Evolutionary conservation across 495 filamentous ascomycete species (phyloP).

Genomic region (Annulohypoxylon moriforme): DNA sequence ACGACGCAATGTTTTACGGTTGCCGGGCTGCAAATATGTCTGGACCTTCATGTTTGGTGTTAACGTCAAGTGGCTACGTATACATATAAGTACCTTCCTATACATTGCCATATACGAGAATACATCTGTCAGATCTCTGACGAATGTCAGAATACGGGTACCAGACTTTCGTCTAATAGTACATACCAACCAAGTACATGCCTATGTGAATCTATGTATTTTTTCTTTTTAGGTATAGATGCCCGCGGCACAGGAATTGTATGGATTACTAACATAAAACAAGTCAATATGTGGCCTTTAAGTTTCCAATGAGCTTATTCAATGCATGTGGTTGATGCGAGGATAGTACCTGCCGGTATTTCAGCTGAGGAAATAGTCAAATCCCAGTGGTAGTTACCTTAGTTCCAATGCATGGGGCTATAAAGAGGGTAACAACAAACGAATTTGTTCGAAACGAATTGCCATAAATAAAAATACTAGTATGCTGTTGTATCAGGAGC

Average conservation of each 20-base stretch:
- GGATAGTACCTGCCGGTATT: background rate
- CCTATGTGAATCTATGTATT: background rate
- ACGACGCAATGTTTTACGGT: conserved; percentile 2
- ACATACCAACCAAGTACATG: background rate
- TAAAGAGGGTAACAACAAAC: conserved; percentile 12
- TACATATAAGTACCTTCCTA: background rate
- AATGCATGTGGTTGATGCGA: background rate
- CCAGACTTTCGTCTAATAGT: background rate
- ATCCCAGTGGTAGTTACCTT: background rate
- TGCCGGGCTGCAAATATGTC: background rate
- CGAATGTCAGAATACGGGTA: conserved; percentile 1
- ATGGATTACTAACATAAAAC: conserved; percentile 15
- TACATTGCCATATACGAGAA: background rate
- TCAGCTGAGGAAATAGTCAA: conserved; percentile 15
- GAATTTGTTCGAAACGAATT: conserved; percentile 12
- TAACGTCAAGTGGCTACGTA: background rate
- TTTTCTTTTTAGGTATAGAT: background rate
- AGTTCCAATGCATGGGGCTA: background rate
- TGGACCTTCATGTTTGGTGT: too few species aligned
- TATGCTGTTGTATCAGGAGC: background rate
- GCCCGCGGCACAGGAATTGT: background rate
- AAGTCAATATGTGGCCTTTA: background rate
- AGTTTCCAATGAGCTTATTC: background rate
- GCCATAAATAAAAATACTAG: conserved; percentile 12
- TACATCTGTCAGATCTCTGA: background rate